Evolutionary conservation across 352 stramenopile species (phyloP).

Genomic region (Phytophthora chlamydospora): DNA sequence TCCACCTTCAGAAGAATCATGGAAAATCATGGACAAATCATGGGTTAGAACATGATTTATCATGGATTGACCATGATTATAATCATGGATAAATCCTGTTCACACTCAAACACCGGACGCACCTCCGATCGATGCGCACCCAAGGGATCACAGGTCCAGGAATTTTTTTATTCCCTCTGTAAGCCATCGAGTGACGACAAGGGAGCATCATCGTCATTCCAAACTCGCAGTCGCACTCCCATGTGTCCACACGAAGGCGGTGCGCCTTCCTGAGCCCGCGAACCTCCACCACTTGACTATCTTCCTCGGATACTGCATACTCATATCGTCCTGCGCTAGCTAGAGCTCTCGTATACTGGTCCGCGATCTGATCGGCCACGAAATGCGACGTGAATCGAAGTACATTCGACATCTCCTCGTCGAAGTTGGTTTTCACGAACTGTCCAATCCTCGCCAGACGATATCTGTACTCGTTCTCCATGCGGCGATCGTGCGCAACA

Average conservation of each 20-base stretch:
- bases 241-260: no score
- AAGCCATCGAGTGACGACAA: neutral
- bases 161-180: neutral
- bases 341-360: neutral
- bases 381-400: constrained; percentile 29
- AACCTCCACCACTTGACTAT: neutral
- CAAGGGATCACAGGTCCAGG: no score
- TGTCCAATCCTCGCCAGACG: neutral
- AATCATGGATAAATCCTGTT: no score
- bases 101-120: no score
- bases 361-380: constrained; percentile 12
- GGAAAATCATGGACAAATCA: no score
- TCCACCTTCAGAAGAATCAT: no score
- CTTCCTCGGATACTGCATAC: neutral
- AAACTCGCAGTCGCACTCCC: neutral
- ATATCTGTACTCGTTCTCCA: constrained; percentile 22
- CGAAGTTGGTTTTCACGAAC: constrained; percentile 17
- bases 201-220: neutral
- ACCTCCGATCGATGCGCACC: neutral
- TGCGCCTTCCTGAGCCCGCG: no score
- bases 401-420: constrained; percentile 30
- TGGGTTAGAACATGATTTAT: no score
- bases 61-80: no score
- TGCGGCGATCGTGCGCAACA: neutral
- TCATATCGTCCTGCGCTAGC: neutral